Conservation (phyloP, 148 eudicot species). For the Vaccinium myrtillus region DNA sequence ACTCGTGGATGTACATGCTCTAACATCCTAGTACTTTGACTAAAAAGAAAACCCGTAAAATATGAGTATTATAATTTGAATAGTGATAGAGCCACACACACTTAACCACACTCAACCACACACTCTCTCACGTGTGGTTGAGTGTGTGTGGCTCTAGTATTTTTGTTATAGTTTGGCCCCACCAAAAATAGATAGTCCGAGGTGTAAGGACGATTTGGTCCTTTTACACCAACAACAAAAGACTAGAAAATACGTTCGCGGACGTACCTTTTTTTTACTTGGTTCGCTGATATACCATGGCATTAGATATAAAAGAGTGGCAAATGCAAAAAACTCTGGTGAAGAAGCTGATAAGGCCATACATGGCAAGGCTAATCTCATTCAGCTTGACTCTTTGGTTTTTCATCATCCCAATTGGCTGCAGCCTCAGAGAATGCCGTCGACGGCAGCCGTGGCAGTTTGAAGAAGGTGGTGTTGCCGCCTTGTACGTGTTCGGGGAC, state of each 20-base stretch:
- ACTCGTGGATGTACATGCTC: too few species aligned
- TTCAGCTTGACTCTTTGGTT: not conserved
- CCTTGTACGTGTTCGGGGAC: constrained; percentile 66
- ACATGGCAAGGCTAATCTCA: constrained; percentile 10
- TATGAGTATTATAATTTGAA: too few species aligned
- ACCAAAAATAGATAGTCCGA: not conserved
- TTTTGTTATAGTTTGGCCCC: too few species aligned
- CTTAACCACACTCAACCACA: too few species aligned
- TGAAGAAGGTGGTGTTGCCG: not conserved
- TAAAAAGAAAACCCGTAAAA: too few species aligned
- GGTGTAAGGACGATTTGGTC: not conserved
- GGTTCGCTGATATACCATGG: not conserved
- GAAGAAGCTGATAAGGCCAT: not conserved
- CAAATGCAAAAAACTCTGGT: not conserved
- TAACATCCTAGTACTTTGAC: too few species aligned
- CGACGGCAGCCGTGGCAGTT: not conserved
- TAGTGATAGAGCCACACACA: too few species aligned
- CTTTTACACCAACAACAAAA: not conserved
- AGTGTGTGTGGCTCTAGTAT: too few species aligned
- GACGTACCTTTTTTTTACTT: too few species aligned
- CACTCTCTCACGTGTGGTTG: too few species aligned
- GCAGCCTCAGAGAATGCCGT: not conserved
- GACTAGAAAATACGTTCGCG: not conserved
- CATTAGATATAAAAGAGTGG: not conserved
- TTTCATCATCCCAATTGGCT: not conserved